These are phyloP conservation scores for Xylaria palmicola DNA, from an alignment of 495 filamentous ascomycete genomes.

Conservation along the genomic window DNA sequence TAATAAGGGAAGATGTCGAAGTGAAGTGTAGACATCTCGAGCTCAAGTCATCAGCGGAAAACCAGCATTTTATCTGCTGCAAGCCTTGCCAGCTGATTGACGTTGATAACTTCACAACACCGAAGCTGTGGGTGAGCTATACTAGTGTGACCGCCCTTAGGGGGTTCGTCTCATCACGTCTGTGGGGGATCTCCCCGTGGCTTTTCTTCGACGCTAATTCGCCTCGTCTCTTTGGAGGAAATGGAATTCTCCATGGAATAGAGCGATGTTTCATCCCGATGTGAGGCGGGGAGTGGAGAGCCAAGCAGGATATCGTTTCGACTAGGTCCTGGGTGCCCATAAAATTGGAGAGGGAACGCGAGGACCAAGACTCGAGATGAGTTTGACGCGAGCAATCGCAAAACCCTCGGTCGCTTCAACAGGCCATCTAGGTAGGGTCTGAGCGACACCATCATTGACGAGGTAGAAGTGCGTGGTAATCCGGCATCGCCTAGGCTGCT, in stretches of 20 bases:
- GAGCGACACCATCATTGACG: neutral
- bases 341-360: neutral
- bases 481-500: neutral
- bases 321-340: neutral
- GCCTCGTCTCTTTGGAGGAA: neutral
- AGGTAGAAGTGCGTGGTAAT: neutral
- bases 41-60: too few relatives aligned
- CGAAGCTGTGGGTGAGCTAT: neutral
- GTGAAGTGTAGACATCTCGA: neutral
- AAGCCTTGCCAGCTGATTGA: neutral
- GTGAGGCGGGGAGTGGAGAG: conserved; percentile 4
- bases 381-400: neutral
- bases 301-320: conserved; percentile 2
- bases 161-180: neutral
- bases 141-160: neutral
- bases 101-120: neutral
- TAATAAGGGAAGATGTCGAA: neutral
- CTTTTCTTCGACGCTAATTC: neutral
- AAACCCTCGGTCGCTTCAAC: neutral
- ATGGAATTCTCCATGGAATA: neutral
- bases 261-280: neutral
- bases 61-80: neutral
- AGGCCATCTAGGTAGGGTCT: neutral
- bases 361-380: conserved; percentile 1
- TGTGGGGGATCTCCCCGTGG: neutral